Evolutionary conservation across 208 protist genomes (phyloP).

Genomic region (Trypanosoma mega): DNA sequence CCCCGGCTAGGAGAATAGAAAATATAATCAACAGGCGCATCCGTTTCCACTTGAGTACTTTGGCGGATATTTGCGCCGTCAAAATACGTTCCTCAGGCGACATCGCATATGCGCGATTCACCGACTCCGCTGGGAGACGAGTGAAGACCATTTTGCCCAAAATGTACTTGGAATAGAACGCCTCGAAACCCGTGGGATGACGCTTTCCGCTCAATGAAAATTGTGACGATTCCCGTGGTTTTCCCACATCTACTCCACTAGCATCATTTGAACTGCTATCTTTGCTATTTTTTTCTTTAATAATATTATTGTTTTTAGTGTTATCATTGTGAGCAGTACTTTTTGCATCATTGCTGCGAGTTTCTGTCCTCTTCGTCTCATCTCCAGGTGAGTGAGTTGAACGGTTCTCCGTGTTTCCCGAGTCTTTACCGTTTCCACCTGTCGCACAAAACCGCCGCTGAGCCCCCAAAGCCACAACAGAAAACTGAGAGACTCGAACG

Average conservation of each 20-base stretch:
- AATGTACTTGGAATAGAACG: slow-evolving; percentile 56
- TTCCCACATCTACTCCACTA: slow-evolving; percentile 12
- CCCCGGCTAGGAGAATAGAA: slow-evolving; percentile 28
- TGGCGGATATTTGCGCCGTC: slow-evolving; percentile 34
- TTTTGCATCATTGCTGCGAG: not conserved
- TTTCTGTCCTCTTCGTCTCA: too few relatives aligned
- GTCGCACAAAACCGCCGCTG: slow-evolving; percentile 7
- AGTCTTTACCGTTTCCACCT: slow-evolving; percentile 1
- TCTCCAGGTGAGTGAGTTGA: not conserved
- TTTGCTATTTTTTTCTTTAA: slow-evolving; percentile 21
- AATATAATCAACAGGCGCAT: slow-evolving; percentile 32
- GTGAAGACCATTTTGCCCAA: slow-evolving; percentile 40
- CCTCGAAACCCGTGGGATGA: slow-evolving; percentile 69
- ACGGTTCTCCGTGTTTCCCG: not conserved
- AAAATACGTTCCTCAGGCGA: slow-evolving; percentile 58
- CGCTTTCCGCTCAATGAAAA: slow-evolving; percentile 15
- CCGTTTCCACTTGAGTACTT: slow-evolving; percentile 28
- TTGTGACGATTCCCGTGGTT: not conserved
- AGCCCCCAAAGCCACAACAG: not conserved
- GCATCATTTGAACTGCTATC: too few relatives aligned
- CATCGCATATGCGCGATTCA: slow-evolving; percentile 52
- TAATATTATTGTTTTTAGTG: slow-evolving; percentile 1
- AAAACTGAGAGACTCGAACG: not conserved
- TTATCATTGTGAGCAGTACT: not conserved
- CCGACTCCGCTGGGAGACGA: slow-evolving; percentile 39